These are phyloP conservation scores for Russula vinacea DNA, from an alignment of 768 basidiomycete genomes.

Conservation along the genomic window DNA sequence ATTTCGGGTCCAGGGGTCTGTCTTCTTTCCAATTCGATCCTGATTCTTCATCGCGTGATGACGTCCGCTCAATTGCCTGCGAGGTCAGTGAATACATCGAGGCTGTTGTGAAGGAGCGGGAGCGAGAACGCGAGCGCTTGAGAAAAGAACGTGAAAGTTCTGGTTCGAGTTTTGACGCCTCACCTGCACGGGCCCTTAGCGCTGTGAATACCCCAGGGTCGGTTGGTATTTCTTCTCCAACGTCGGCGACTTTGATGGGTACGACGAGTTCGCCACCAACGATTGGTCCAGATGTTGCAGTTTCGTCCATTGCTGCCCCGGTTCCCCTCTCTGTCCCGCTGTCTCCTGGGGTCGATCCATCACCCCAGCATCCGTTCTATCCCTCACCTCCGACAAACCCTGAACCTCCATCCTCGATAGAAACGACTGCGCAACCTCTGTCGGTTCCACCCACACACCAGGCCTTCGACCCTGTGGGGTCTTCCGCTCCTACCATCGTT, in stretches of 20 bases:
- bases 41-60: slow-evolving; percentile 36
- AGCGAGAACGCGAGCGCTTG: slow-evolving; percentile 71
- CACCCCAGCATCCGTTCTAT: slow-evolving; percentile 44
- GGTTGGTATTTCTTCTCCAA: slow-evolving; percentile 16
- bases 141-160: slow-evolving; percentile 60
- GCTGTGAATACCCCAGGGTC: slow-evolving; percentile 24
- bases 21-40: slow-evolving; percentile 48
- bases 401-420: slow-evolving; percentile 21
- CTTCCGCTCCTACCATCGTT: slow-evolving; percentile 8
- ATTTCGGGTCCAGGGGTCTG: slow-evolving; percentile 39
- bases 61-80: slow-evolving; percentile 51
- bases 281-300: slow-evolving; percentile 7
- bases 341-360: slow-evolving; percentile 31
- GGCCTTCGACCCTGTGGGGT: slow-evolving; percentile 13
- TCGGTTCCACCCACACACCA: slow-evolving; percentile 8
- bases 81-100: slow-evolving; percentile 74
- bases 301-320: slow-evolving; percentile 24
- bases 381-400: slow-evolving; percentile 55
- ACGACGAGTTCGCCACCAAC: slow-evolving; percentile 20
- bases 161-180: slow-evolving; percentile 21
- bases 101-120: slow-evolving; percentile 69
- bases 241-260: slow-evolving; percentile 22
- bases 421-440: slow-evolving; percentile 7
- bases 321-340: slow-evolving; percentile 31
- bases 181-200: slow-evolving; percentile 20